Evolutionary conservation across 441 rosid species (phyloP).

Genomic region (Brassica hybrid): DNA sequence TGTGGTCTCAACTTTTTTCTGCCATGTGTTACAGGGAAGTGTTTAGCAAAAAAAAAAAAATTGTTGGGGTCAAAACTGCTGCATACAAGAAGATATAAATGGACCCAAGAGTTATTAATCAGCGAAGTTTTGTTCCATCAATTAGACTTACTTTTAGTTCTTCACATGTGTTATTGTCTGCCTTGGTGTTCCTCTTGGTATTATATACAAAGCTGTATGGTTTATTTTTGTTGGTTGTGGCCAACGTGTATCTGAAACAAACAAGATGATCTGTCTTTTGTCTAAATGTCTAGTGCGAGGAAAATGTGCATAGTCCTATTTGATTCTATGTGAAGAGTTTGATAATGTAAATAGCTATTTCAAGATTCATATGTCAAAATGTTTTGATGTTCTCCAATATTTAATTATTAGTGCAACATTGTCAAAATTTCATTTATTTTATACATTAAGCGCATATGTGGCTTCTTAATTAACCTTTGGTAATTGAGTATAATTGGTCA

Average conservation of each 20-base stretch:
- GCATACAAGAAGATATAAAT: conserved; percentile 20
- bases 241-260: conserved; percentile 28
- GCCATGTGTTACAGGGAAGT: conserved; percentile 1
- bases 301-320: conserved; percentile 1
- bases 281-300: neutral
- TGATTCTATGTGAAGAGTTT: neutral
- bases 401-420: neutral
- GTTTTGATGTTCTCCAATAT: neutral
- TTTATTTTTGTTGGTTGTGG: conserved; percentile 27
- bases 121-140: conserved; percentile 24
- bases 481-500: neutral
- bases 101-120: conserved; percentile 21
- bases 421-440: neutral
- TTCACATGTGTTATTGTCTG: conserved; percentile 35
- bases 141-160: neutral
- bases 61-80: conserved; percentile 4
- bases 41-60: neutral
- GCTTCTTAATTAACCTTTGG: neutral
- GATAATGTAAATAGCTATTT: neutral
- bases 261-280: conserved; percentile 32
- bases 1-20: neutral
- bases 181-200: conserved; percentile 33
- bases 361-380: neutral
- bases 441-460: neutral
- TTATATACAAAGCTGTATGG: conserved; percentile 13